A percentile compares a stretch with the other conserved stretches of the same genome.
phyloP scores from a whole-genome alignment of 176 grass and related monocot genomes.

The Hyparrhenia diplandra region DNA sequence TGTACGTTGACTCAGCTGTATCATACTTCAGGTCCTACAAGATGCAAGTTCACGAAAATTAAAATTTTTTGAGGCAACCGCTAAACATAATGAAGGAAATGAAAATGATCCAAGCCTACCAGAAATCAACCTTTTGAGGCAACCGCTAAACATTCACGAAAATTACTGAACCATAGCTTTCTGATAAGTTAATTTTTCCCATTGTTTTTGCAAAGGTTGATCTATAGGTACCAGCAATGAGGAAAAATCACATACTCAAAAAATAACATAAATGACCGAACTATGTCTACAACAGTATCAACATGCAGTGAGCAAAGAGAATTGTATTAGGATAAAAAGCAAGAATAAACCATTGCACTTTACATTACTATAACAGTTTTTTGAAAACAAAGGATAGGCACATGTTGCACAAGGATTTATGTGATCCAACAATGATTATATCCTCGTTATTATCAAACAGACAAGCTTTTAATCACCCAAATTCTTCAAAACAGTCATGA shows the following conservation, averaged over 20 bases:
- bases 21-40: constrained; percentile 76
- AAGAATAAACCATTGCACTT: neutral
- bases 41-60: neutral
- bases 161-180: neutral
- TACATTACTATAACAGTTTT: neutral
- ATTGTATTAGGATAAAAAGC: neutral
- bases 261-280: neutral
- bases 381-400: neutral
- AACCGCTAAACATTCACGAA: neutral
- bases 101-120: neutral
- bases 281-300: neutral
- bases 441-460: neutral
- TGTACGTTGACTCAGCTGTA: constrained; percentile 45
- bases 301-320: neutral
- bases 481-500: neutral
- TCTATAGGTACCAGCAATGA: neutral
- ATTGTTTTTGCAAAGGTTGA: neutral
- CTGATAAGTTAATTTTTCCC: neutral
- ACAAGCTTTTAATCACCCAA: neutral
- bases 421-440: neutral
- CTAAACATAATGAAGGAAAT: neutral
- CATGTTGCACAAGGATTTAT: neutral
- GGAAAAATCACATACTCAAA: neutral
- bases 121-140: neutral
- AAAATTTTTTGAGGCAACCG: neutral